Conservation (phyloP, 192 early-diverging fungal genomes). For the Geranomyces variabilis region DNA sequence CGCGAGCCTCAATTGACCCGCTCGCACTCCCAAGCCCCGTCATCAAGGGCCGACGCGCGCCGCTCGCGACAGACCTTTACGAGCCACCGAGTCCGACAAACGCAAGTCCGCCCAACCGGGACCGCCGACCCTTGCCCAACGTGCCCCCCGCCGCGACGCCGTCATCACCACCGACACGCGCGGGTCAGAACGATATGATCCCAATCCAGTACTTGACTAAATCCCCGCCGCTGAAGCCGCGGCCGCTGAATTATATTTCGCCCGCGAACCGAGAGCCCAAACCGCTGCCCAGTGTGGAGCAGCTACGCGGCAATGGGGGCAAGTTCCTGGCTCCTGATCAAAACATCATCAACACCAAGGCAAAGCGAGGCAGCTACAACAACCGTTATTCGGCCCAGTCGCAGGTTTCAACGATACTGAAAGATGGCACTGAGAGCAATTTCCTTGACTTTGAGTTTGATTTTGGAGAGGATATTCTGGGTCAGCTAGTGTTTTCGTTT, state of each 20-base stretch:
- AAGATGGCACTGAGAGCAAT: conserved; percentile 16
- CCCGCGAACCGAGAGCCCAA: conserved; percentile 10
- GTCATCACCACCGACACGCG: background rate
- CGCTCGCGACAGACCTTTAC: conserved; percentile 8
- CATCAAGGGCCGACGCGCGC: conserved; percentile 3
- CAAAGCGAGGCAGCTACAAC: background rate
- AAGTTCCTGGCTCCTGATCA: background rate
- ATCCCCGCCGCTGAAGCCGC: conserved; percentile 32
- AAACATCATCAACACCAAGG: background rate
- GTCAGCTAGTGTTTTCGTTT: background rate
- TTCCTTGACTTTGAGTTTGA: conserved; percentile 32
- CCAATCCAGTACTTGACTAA: conserved; percentile 29
- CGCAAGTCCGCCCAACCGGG: background rate
- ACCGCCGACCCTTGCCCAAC: conserved; percentile 17
- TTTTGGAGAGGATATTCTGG: conserved; percentile 21
- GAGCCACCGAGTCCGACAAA: conserved; percentile 4
- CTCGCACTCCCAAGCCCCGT: conserved; percentile 30
- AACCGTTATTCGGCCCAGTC: conserved; percentile 22
- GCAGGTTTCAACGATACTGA: conserved; percentile 29
- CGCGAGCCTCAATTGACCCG: conserved; percentile 10
- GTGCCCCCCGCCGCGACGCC: conserved; percentile 16
- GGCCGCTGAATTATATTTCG: conserved; percentile 27
- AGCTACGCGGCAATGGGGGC: background rate
- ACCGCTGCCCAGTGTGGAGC: conserved; percentile 14
- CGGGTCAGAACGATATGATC: conserved; percentile 15